Conservation (phyloP, 2,329 filamentous ascomycete genomes). For the Colletotrichum euphorbiae region DNA sequence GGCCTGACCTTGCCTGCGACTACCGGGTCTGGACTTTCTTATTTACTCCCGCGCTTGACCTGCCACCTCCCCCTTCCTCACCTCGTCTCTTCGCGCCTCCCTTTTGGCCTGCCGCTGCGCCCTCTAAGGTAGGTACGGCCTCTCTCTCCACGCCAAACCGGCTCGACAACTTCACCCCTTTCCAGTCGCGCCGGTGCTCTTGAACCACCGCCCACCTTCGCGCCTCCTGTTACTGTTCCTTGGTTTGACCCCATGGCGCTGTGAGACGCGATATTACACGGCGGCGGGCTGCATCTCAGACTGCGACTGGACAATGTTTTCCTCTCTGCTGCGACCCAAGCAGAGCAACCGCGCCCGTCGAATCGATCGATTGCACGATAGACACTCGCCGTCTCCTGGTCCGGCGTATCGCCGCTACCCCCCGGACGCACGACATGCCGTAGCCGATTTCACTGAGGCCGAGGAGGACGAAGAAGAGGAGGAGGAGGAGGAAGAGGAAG, state of each 20-base stretch:
- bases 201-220: neutral
- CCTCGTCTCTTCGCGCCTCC: constrained; percentile 4
- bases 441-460: constrained; percentile 73
- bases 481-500: constrained; percentile 45
- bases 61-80: neutral
- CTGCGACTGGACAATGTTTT: constrained; percentile 40
- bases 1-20: constrained; percentile 7
- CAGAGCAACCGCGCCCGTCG: constrained; percentile 38
- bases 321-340: constrained; percentile 41
- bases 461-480: constrained; percentile 66
- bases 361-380: constrained; percentile 31
- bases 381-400: constrained; percentile 38
- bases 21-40: constrained; percentile 13
- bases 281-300: constrained; percentile 36
- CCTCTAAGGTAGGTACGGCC: neutral
- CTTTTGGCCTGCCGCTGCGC: constrained; percentile 16
- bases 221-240: neutral
- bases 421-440: constrained; percentile 60
- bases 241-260: constrained; percentile 28
- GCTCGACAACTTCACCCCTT: neutral
- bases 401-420: constrained; percentile 48
- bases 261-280: constrained; percentile 33
- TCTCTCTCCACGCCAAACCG: constrained; percentile 12
- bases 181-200: constrained; percentile 10
- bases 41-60: constrained; percentile 28